phyloP scores from a whole-genome alignment of 176 grass and related monocot species.

The Zizania latifolia region DNA sequence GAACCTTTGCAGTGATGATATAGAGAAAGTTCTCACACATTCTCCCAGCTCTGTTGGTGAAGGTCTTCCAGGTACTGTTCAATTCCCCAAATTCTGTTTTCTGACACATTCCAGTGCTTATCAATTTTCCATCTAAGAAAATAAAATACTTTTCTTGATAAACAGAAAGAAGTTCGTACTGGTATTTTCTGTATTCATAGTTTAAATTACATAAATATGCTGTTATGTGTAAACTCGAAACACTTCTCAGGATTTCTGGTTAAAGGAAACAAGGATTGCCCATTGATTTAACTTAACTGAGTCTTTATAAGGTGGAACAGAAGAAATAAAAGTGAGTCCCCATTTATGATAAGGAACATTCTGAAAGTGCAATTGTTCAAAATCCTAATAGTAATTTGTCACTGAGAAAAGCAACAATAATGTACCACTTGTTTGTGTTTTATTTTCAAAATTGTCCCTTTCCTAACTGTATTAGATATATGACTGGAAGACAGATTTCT shows the following conservation, averaged over 20 bases:
- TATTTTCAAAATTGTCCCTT: background rate
- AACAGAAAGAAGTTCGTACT: background rate
- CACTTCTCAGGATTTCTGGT: background rate
- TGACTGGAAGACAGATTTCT: background rate
- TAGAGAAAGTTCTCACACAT: conserved; percentile 84
- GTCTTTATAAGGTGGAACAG: background rate
- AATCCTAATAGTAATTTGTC: background rate
- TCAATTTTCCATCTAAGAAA: background rate
- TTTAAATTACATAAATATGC: background rate
- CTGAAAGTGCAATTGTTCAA: background rate
- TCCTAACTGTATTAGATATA: background rate
- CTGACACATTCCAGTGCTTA: background rate
- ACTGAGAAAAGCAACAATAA: background rate
- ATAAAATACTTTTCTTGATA: background rate
- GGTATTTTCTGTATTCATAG: background rate
- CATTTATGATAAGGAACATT: background rate
- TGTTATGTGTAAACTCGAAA: background rate
- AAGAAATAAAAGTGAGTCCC: background rate
- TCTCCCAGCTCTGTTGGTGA: conserved; percentile 59
- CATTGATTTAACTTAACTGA: background rate
- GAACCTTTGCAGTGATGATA: conserved; percentile 79
- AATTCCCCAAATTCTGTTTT: conserved; percentile 12
- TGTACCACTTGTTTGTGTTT: background rate
- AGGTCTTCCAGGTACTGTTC: conserved; percentile 76
- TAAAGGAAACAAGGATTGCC: background rate